phyloP scores from a whole-genome alignment of 768 basidiomycete species.

The Lyophyllum semitale region DNA sequence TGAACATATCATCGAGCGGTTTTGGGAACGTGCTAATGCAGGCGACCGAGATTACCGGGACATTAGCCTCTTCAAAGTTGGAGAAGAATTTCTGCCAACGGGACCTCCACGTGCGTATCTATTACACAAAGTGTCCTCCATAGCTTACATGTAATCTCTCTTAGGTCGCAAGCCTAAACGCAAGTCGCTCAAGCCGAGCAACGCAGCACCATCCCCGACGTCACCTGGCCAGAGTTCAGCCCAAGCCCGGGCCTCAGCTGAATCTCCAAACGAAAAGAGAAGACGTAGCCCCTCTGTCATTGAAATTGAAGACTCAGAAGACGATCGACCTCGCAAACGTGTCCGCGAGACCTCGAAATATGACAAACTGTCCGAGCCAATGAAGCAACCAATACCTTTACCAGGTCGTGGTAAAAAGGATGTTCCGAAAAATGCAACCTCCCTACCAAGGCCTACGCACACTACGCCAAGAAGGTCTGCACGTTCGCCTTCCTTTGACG shows the following conservation, averaged over 20 bases:
- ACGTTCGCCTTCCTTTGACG: conserved; percentile 26
- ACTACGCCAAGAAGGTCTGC: conserved; percentile 16
- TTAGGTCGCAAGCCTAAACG: conserved; percentile 23
- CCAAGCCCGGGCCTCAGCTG: background rate
- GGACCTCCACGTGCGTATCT: conserved; percentile 59
- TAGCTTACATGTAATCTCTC: background rate
- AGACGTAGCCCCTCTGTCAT: conserved; percentile 8
- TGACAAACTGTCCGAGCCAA: background rate
- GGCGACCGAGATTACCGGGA: conserved; percentile 52
- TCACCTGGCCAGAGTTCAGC: conserved; percentile 20
- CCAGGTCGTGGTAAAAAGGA: conserved; percentile 10
- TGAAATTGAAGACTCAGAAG: conserved; percentile 8
- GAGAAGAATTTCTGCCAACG: conserved; percentile 54
- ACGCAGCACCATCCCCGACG: background rate
- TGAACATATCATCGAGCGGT: conserved; percentile 51
- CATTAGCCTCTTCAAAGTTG: conserved; percentile 48
- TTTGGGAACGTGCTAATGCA: conserved; percentile 52
- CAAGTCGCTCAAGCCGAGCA: conserved; percentile 5
- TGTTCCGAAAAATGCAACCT: conserved; percentile 7
- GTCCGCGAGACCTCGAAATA: conserved; percentile 4
- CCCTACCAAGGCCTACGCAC: conserved; percentile 15
- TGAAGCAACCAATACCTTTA: conserved; percentile 1
- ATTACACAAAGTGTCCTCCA: background rate
- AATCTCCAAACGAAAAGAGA: conserved; percentile 6
- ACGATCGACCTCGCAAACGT: conserved; percentile 18